Percentiles rank a stretch among this genome's conserved stretches.
These are phyloP conservation scores for Paramecium primaurelia DNA, from an alignment of 73 alveolate species.

Conservation along the genomic window DNA sequence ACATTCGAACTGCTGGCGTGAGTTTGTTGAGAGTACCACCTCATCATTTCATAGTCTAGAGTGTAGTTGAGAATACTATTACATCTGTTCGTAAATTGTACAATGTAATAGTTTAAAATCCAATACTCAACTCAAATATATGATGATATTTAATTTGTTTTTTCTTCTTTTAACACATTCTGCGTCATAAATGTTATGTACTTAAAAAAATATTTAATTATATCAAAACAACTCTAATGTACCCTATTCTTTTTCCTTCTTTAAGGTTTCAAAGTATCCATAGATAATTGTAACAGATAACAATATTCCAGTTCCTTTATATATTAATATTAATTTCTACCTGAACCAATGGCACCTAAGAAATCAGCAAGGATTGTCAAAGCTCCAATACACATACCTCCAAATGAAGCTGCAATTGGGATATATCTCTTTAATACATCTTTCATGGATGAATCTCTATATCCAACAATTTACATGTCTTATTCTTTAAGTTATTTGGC, in stretches of 20 bases:
- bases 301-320: conserved; percentile 98
- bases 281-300: conserved; percentile 98
- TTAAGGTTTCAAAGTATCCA: conserved; percentile 95
- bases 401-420: conserved; percentile 99
- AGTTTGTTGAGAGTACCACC: conserved; percentile 18
- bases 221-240: conserved; percentile 57
- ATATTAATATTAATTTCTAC: not conserved
- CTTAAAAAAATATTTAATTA: not conserved
- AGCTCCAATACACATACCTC: conserved; percentile 99
- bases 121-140: not conserved
- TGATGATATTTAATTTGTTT: conserved; percentile 20
- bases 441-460: conserved; percentile 87
- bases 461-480: conserved; percentile 95
- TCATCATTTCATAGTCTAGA: not conserved
- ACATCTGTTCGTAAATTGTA: conserved; percentile 22
- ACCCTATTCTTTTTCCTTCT: conserved; percentile 85
- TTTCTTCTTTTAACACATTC: not conserved
- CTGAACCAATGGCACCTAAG: conserved; percentile 99
- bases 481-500: conserved; percentile 99
- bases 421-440: conserved; percentile 93
- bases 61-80: conserved; percentile 2
- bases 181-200: conserved; percentile 1
- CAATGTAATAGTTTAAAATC: conserved; percentile 42
- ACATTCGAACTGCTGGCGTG: conserved; percentile 6
- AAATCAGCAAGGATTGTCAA: conserved; percentile 98